Evolutionary conservation across 768 basidiomycete genomes (phyloP).

Genomic region (Rubroboletus satanas): DNA sequence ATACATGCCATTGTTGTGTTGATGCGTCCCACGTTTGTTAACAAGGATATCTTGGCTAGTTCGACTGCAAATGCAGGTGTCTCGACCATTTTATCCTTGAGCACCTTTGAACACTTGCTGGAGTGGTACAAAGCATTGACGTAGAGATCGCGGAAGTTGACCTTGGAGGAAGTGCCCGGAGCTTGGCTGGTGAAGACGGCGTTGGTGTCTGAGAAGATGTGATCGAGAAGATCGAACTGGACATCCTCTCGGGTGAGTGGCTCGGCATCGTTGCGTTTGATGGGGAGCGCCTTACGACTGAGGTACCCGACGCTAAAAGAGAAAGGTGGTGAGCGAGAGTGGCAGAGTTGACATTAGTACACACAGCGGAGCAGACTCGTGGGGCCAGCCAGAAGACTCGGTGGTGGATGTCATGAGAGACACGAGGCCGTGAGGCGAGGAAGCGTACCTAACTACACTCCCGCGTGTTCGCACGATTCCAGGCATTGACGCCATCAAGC

Average conservation of each 20-base stretch:
- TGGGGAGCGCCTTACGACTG: slow-evolving; percentile 62
- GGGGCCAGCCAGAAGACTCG: slow-evolving; percentile 40
- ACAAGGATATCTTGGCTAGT: slow-evolving; percentile 76
- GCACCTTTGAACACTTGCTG: slow-evolving; percentile 79
- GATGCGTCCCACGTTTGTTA: slow-evolving; percentile 87
- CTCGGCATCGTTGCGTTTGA: slow-evolving; percentile 80
- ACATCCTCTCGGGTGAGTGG: slow-evolving; percentile 80
- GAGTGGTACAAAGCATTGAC: slow-evolving; percentile 77
- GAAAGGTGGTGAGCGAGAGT: slow-evolving; percentile 8
- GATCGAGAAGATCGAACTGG: slow-evolving; percentile 78
- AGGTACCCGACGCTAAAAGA: slow-evolving; percentile 51
- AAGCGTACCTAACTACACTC: slow-evolving; percentile 17
- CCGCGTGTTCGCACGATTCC: slow-evolving; percentile 29
- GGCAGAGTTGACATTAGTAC: slow-evolving; percentile 22
- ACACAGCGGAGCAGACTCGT: slow-evolving; percentile 53
- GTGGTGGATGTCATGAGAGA: slow-evolving; percentile 46
- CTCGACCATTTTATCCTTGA: slow-evolving; percentile 85
- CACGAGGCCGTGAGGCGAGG: slow-evolving; percentile 35
- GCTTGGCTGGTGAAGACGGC: slow-evolving; percentile 69
- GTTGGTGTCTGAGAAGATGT: slow-evolving; percentile 69
- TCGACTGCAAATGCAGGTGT: slow-evolving; percentile 74
- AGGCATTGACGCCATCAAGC: slow-evolving; percentile 15
- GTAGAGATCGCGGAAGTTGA: slow-evolving; percentile 82
- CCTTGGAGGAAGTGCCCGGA: slow-evolving; percentile 44
- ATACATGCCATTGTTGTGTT: slow-evolving; percentile 90